Base-by-base conservation (phyloP, 768 basidiomycete genomes). In the Boletus subparvulus region DNA sequence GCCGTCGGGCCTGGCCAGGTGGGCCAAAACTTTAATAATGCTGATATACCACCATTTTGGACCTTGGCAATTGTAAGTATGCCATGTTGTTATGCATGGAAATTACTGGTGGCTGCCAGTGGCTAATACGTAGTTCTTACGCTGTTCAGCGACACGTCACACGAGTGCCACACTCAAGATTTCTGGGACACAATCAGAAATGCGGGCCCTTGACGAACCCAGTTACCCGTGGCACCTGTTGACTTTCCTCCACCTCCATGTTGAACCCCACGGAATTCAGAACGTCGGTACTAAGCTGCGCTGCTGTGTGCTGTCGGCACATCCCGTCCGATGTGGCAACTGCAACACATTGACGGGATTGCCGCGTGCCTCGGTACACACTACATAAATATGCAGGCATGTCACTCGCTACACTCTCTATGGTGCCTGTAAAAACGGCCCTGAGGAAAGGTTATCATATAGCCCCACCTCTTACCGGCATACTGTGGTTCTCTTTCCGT, bases 361-460 rank as follows among this genome's bases (percentile, higher is more conserved):
- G 6, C 28, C 43, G 35, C 24, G 24, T 39, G 47, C 32, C 30
- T 41, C 39, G 39, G 54, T 42, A 32, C 26, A 26, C 3, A 48
- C 21, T 21, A 21, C 21, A 21, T 21, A 21, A 43, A 45, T 26
- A 21, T 17, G 42, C 28, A 42, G 32, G 30, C 36, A 48, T 33
- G 47, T 60, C 41, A 19, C 35, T 44, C 41, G 42, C 41, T 33
- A 47, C 19, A 44, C 30, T 37, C 9, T 36, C n/a, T 37, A n/a
- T 32, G n/a, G 61, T 64, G 14, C 52, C 56, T 56, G 57, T 56
- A 44, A 54, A 54, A 60, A 41, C 35, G 55, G 35, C 65, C 63
- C 66, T 65, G 60, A 52, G 21, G 32, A 17, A 14, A 26, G 44
- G 11, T 14, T 5, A n/a, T 35, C 48, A 42, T 61, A 61, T 54